Evolutionary conservation across 2,329 filamentous ascomycete species (phyloP).

Genomic region (Colletotrichum zoysiae): DNA sequence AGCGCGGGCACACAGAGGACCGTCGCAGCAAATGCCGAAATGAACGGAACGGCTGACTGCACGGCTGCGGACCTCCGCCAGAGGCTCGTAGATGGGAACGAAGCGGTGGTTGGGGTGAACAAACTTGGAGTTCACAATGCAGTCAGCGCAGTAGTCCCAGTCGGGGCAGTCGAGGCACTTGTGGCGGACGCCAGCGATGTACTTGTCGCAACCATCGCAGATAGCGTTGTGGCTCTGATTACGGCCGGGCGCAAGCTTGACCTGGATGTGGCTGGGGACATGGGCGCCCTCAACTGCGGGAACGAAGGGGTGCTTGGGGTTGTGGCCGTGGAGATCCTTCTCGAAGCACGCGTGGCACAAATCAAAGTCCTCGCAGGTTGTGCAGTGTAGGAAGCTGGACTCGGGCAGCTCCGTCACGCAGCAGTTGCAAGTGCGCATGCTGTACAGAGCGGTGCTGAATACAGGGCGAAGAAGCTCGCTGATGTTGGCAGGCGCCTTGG

Average conservation of each 20-base stretch:
- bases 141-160: slow-evolving; percentile 92
- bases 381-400: slow-evolving; percentile 86
- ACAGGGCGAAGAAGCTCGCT: slow-evolving; percentile 30
- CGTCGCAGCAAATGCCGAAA: slow-evolving; percentile 92
- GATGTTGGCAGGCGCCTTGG: slow-evolving; percentile 39
- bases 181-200: slow-evolving; percentile 89
- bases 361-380: slow-evolving; percentile 88
- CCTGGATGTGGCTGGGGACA: slow-evolving; percentile 71
- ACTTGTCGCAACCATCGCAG: slow-evolving; percentile 93
- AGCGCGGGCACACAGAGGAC: slow-evolving; percentile 80
- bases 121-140: slow-evolving; percentile 74
- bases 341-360: slow-evolving; percentile 87
- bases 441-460: slow-evolving; percentile 40
- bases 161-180: slow-evolving; percentile 98
- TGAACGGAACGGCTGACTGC: slow-evolving; percentile 68
- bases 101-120: slow-evolving; percentile 90
- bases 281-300: slow-evolving; percentile 73
- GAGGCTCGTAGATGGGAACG: slow-evolving; percentile 84
- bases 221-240: slow-evolving; percentile 87
- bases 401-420: slow-evolving; percentile 78
- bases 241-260: slow-evolving; percentile 82
- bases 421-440: slow-evolving; percentile 77
- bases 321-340: slow-evolving; percentile 85
- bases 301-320: slow-evolving; percentile 86
- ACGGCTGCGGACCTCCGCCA: slow-evolving; percentile 58